phyloP scores from a whole-genome alignment of 768 basidiomycete species.

The Pisolithus orientalis region DNA sequence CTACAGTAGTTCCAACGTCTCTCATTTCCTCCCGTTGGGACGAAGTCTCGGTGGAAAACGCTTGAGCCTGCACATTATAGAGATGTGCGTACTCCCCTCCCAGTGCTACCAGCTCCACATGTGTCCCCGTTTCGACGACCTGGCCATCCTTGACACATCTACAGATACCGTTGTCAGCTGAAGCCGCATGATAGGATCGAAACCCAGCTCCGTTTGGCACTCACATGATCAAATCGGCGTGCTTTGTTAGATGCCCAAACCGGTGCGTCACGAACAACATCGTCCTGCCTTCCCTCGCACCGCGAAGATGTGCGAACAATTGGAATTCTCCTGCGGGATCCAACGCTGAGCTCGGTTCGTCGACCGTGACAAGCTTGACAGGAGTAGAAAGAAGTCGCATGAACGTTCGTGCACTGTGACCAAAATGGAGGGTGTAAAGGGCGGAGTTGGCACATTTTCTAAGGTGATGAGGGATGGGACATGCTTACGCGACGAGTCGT shows the following conservation, averaged over 20 bases:
- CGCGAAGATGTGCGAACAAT: slow-evolving; percentile 24
- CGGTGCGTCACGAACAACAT: slow-evolving; percentile 38
- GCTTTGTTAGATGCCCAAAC: slow-evolving; percentile 31
- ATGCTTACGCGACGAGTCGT: slow-evolving; percentile 21
- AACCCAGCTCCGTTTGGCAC: slow-evolving; percentile 2
- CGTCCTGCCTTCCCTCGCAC: slow-evolving; percentile 27
- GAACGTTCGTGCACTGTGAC: slow-evolving; percentile 32
- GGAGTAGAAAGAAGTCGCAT: slow-evolving; percentile 31
- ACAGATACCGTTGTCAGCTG: neutral
- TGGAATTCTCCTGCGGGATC: slow-evolving; percentile 31
- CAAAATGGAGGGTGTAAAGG: neutral
- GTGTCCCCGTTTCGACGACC: slow-evolving; percentile 30
- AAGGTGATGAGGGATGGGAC: neutral
- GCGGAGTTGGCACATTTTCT: neutral
- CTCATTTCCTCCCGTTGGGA: neutral
- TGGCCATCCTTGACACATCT: slow-evolving; percentile 30
- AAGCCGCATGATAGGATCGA: neutral
- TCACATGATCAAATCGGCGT: slow-evolving; percentile 33
- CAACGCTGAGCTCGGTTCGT: slow-evolving; percentile 34
- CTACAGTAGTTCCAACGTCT: no score
- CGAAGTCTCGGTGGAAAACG: slow-evolving; percentile 12
- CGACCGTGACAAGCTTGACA: slow-evolving; percentile 27
- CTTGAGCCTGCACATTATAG: slow-evolving; percentile 29
- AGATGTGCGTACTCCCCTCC: slow-evolving; percentile 29
- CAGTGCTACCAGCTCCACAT: slow-evolving; percentile 21